Evolutionary conservation across 345 rosid species (phyloP), one percentile per base, ranked within the genome.

Genomic region (Salix suchowensis): DNA sequence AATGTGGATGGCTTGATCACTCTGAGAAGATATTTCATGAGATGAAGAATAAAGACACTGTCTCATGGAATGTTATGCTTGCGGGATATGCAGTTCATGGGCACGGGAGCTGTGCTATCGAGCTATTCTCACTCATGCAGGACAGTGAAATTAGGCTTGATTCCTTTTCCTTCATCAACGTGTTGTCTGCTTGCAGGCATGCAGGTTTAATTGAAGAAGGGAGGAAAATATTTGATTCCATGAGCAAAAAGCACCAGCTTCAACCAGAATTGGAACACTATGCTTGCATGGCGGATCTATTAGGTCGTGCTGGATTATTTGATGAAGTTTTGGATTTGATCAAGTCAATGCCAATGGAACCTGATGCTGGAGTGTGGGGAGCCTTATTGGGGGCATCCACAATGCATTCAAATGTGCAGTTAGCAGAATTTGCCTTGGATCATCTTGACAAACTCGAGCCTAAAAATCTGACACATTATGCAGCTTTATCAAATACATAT

Each of bases 301-400:
- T 90, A 70, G 91, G 91, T 71, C 91, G 90, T 72, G 85, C 88
- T 77, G 90, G 92, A 61, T 80, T 87, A 76, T 84, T 86, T 65
- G 87, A 69, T 67, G 91, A 86, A 73, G 81, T 87, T 26, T 72
- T 85, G 66, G 75, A 39, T 68, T 80, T 85, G 30, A 82, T 89
- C 36, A 81, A 81, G 30, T 72, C 58, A 76, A 90, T 87, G 92
- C 87, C 84, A 66, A 76, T 87, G 81, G 74, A 85, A 74, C 86
- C 91, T 62, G 89, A 84, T 81, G 89, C 88, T 70, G 87, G 88
- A 78, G 76, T 89, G 36, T 90, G 94, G 92, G 92, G 91, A 82
- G 86, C 92, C 76, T 44, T 90, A 34, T 34, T 90, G 64, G 89
- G 79, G 72, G 88, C 85, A 72, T 87, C 87, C 39, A 84, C 80